Evolutionary conservation across 208 protist species (phyloP), one percentile per base, ranked within the genome.

Genomic region (Leishmania arabica): DNA sequence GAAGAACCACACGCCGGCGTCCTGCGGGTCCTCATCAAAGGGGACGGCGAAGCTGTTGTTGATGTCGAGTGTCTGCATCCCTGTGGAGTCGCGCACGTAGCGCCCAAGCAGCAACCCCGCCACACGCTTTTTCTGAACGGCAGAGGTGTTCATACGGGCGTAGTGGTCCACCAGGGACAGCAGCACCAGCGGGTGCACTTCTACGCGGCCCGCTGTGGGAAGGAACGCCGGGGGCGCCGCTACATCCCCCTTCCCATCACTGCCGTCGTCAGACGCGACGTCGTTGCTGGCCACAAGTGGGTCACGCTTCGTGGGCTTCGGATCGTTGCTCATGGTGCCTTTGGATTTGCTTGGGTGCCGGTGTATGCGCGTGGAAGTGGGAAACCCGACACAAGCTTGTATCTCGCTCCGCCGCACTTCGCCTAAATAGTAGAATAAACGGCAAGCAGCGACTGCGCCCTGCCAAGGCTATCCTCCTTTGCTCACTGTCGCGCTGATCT

Each of bases 161-260:
- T 99, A 99, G 92, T 99, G 99, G 85, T 99, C 99, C 15, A 99
- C 99, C 2, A 99, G 98, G 47, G 94, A 98, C 1, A 99, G 94
- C 84, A 99, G 89, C 31, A 99, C 99, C 51, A 99, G 92, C 65
- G 99, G 99, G 85, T 99, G 99, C 54, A 99, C 98, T 51, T 99
- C 95, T 2, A 99, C 98, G 17, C 92, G 91, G 1, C 86, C 89
- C 45, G 91, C 92, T 6, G 91, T 85, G 9, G 92, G 93, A 49
- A 88, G 80, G 81, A 86, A 88, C 27, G 60, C 75, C 51, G 79
- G 84, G 42, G 79, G 75, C 3, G 66, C 81, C 34, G 42, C 70
- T 31, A 86, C 82, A 47, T 80, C 76, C 1, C n/a, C 64, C 56
- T 87, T 83, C 21, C 66, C 74, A 27, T 88, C 78, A 64, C 73